Conservation (phyloP, 1,284 basidiomycete species). For the Anthracocystis panici-leucophaei region DNA sequence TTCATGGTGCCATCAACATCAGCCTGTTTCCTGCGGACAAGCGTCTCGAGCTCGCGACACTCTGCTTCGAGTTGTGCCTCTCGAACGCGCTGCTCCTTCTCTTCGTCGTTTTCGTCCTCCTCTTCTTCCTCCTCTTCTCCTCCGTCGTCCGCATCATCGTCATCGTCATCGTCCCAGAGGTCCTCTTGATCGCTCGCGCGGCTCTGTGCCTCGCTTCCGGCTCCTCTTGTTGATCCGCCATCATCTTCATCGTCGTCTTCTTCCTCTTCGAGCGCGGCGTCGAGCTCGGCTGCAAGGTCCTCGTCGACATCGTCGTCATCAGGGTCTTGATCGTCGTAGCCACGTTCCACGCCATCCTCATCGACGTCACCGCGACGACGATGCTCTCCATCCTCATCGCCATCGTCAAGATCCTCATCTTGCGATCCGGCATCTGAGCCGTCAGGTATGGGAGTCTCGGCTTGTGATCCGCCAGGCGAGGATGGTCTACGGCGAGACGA, state of each 20-base stretch:
- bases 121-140: conserved; percentile 80
- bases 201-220: conserved; percentile 53
- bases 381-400: conserved; percentile 20
- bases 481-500: conserved; percentile 47
- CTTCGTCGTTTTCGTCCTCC: conserved; percentile 68
- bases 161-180: conserved; percentile 64
- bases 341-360: conserved; percentile 68
- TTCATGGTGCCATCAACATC: conserved; percentile 67
- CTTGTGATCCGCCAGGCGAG: conserved; percentile 48
- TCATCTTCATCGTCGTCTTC: conserved; percentile 73
- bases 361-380: conserved; percentile 66
- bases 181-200: conserved; percentile 61
- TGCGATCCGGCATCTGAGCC: conserved; percentile 38
- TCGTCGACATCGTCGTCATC: conserved; percentile 76
- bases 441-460: conserved; percentile 39
- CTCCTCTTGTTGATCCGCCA: conserved; percentile 72
- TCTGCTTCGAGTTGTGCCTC: conserved; percentile 68
- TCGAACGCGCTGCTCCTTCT: conserved; percentile 64
- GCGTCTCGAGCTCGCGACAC: conserved; percentile 66
- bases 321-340: conserved; percentile 70
- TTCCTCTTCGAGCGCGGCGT: conserved; percentile 71
- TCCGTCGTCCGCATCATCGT: conserved; percentile 78
- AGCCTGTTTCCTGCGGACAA: conserved; percentile 64
- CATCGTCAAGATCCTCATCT: conserved; percentile 46
- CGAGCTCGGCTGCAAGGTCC: conserved; percentile 71